A percentile compares a stretch with the other conserved stretches of the same genome.
These are phyloP conservation scores for Suhomyces bribrorum DNA, from an alignment of 1,139 yeast genomes.

Conservation along the genomic window DNA sequence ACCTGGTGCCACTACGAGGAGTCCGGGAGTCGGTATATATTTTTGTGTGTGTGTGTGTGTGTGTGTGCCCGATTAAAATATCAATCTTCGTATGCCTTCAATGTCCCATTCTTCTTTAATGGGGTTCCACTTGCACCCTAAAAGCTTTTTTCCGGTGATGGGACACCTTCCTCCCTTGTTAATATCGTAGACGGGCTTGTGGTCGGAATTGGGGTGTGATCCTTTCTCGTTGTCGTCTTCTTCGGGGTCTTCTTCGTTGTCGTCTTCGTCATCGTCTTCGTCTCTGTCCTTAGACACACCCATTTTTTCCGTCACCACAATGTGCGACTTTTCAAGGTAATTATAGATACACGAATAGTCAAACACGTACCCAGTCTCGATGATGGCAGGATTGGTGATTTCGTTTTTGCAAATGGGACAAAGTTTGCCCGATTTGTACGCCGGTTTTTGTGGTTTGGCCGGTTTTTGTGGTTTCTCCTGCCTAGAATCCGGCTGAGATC, in stretches of 20 bases:
- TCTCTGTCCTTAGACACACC: constrained; percentile 10
- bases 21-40: too few relatives aligned
- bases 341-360: constrained; percentile 86
- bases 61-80: too few relatives aligned
- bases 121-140: constrained; percentile 70
- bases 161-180: constrained; percentile 80
- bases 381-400: constrained; percentile 77
- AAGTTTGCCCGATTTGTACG: constrained; percentile 33
- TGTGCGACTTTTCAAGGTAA: constrained; percentile 53
- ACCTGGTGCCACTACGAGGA: too few relatives aligned
- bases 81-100: constrained; percentile 70
- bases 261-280: constrained; percentile 16
- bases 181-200: constrained; percentile 21
- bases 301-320: constrained; percentile 28
- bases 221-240: constrained; percentile 12
- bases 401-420: constrained; percentile 76
- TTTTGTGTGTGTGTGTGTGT: too few relatives aligned
- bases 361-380: constrained; percentile 89
- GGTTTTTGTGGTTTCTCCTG: constrained; percentile 6
- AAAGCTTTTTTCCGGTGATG: constrained; percentile 67
- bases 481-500: too few relatives aligned
- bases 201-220: constrained; percentile 16
- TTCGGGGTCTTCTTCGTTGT: constrained; percentile 21
- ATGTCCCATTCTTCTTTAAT: constrained; percentile 67
- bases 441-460: constrained; percentile 12